Percentiles rank a stretch among this genome's conserved stretches.
Conservation (phyloP, 2,329 filamentous ascomycete species). For the Passalora sequoiae region DNA sequence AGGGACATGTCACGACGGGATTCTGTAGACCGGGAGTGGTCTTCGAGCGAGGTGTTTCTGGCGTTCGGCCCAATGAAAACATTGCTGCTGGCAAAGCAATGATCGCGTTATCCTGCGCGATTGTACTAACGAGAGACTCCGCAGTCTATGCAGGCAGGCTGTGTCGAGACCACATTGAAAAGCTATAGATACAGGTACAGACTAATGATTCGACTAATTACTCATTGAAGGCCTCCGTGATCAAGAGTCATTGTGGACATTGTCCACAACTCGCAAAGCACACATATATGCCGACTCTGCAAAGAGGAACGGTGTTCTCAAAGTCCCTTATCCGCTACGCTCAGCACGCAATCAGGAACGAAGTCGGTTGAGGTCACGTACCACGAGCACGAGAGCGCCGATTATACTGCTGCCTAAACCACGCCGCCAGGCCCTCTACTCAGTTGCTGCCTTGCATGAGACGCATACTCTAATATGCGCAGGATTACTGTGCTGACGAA, state of each 20-base stretch:
- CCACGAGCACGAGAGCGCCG: no score
- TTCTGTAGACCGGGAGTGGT: background rate
- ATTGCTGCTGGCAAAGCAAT: background rate
- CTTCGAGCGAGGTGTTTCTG: background rate
- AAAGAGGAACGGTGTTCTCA: background rate
- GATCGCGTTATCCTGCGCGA: background rate
- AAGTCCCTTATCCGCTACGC: background rate
- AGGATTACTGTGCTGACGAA: background rate
- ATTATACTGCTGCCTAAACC: background rate
- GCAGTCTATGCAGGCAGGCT: background rate
- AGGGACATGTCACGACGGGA: background rate
- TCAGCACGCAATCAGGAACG: background rate
- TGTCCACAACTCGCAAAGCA: background rate
- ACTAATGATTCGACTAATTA: conserved; percentile 1
- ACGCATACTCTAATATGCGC: background rate
- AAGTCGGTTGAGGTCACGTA: no score
- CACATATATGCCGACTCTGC: background rate
- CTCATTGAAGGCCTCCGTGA: background rate
- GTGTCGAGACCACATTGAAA: background rate
- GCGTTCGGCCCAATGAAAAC: background rate
- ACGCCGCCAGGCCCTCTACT: background rate
- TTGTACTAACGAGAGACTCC: background rate
- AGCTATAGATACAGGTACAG: background rate
- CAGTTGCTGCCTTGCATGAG: background rate
- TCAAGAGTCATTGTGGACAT: background rate